These are phyloP conservation scores for Paramecium primaurelia DNA, from an alignment of 73 alveolate genomes.

Conservation along the genomic window DNA sequence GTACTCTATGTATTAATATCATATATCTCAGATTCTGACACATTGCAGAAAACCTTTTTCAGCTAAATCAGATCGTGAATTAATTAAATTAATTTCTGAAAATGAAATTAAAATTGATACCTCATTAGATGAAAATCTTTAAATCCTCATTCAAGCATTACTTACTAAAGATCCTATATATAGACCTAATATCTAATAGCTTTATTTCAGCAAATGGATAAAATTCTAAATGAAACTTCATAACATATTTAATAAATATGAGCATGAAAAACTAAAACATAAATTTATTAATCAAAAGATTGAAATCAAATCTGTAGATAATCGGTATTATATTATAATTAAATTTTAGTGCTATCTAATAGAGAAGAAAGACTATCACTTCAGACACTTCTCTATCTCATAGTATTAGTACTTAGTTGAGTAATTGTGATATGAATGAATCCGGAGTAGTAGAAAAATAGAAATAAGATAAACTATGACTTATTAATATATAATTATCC, in stretches of 20 bases:
- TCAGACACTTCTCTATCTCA: neutral
- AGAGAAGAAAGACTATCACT: neutral
- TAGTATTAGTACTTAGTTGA: neutral
- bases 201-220: neutral
- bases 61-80: neutral
- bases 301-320: neutral
- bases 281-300: neutral
- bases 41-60: neutral
- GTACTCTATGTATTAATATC: conserved; percentile 59
- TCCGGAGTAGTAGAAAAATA: neutral
- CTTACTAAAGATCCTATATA: neutral
- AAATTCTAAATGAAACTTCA: neutral
- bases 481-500: neutral
- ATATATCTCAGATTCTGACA: neutral
- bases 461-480: neutral
- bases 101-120: neutral
- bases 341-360: neutral
- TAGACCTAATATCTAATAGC: neutral
- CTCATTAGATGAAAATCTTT: neutral
- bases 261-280: neutral
- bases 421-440: neutral
- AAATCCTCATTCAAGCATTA: neutral
- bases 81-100: neutral
- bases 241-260: conserved; percentile 16
- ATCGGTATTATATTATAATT: neutral